A percentile compares a stretch with the other conserved stretches of the same genome.
These are phyloP conservation scores for Globisporangium cylindrosporum DNA, from an alignment of 352 stramenopile genomes.

Conservation along the genomic window DNA sequence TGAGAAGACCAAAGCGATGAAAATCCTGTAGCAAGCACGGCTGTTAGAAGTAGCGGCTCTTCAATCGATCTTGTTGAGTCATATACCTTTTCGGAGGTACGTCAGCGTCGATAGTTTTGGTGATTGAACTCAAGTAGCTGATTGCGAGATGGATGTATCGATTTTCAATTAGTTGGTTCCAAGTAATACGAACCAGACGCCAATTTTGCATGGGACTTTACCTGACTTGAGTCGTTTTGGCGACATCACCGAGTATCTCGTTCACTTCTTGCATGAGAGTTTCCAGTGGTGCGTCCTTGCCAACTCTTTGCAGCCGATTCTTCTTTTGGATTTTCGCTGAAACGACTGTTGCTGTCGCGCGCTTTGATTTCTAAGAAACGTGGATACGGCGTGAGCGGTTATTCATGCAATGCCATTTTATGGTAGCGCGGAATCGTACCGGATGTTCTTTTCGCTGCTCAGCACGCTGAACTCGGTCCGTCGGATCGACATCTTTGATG, in stretches of 20 bases:
- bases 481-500: not conserved
- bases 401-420: not conserved
- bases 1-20: not conserved
- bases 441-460: not conserved
- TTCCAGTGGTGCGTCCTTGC: not conserved
- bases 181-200: not conserved
- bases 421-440: not conserved
- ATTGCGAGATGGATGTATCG: not conserved
- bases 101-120: not conserved
- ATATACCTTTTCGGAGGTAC: not conserved
- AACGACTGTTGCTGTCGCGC: not conserved
- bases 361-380: not conserved
- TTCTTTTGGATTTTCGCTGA: not conserved
- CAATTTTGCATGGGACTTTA: not conserved
- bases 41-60: not conserved
- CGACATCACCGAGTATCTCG: not conserved
- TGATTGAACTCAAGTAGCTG: not conserved
- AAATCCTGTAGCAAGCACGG: not conserved
- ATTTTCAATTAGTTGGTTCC: not conserved
- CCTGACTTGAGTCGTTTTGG: not conserved
- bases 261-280: not conserved
- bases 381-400: not conserved
- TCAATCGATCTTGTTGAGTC: not conserved
- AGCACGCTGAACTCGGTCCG: not conserved
- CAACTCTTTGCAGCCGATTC: not conserved